Percentiles rank a stretch among this genome's conserved stretches.
Evolutionary conservation across 257 asterid species (phyloP).

Genomic region (Solanum appendiculatum): DNA sequence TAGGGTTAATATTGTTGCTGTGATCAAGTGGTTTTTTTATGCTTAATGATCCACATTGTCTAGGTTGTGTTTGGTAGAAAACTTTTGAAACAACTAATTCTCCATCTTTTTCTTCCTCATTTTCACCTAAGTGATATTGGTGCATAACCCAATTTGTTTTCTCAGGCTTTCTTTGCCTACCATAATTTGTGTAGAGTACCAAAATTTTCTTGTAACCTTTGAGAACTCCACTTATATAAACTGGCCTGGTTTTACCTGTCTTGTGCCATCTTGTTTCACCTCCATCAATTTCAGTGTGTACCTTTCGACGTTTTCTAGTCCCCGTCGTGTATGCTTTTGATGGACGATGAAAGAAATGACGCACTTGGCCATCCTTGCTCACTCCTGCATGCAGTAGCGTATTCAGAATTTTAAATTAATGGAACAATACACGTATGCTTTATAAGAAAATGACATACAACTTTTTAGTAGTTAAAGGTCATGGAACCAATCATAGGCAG

Average conservation of each 20-base stretch:
- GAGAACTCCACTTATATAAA: slow-evolving; percentile 20
- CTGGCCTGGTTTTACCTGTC: slow-evolving; percentile 78
- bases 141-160: slow-evolving; percentile 97
- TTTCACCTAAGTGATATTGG: slow-evolving; percentile 74
- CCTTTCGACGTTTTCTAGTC: slow-evolving; percentile 78
- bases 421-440: too few relatives aligned
- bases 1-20: neutral
- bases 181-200: slow-evolving; percentile 86
- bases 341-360: slow-evolving; percentile 92
- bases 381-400: slow-evolving; percentile 34
- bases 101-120: slow-evolving; percentile 87
- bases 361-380: slow-evolving; percentile 77
- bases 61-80: slow-evolving; percentile 89
- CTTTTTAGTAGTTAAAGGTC: neutral
- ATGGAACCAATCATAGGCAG: neutral
- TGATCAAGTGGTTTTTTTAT: slow-evolving; percentile 9
- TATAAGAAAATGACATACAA: neutral
- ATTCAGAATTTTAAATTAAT: neutral
- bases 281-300: slow-evolving; percentile 59
- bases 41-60: slow-evolving; percentile 49
- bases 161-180: slow-evolving; percentile 79
- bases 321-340: slow-evolving; percentile 96
- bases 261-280: slow-evolving; percentile 96
- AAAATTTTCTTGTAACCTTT: slow-evolving; percentile 81
- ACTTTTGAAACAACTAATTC: slow-evolving; percentile 87